Evolutionary conservation across 2,329 filamentous ascomycete genomes (phyloP), one percentile per base, ranked within the genome.

Genomic region (Colletotrichum sp.): DNA sequence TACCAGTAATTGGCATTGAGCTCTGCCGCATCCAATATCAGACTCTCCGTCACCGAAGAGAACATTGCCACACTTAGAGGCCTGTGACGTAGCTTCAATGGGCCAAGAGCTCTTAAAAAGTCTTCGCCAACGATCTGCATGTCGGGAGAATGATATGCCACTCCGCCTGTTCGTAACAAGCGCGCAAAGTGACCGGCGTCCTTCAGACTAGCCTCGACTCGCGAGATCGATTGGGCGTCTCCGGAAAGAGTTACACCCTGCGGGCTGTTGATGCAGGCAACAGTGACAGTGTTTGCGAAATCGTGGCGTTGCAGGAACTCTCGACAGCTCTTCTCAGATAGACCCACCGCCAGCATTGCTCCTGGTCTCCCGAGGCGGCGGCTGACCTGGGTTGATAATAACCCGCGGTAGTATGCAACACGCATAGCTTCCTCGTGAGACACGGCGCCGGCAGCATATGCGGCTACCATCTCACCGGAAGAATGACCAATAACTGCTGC

Each of bases 161-260:
- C 55, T 7, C 52, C 74, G 5, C 67, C 74, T 24, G 64, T 73
- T 6, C 59, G 39, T 21, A 76, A 43, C 26, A 30, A 24, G 5
- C 70, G 57, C 12, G 66, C 66, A 26, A 69, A 65, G 24, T 70
- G 10, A 0, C 61, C 36, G 6, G 61, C 71, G 55, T 26, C 43
- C 43, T 82, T 57, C 88, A 83, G 28, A 87, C 80, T 78, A 1
- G 77, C 74, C 1, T 78, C 60, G 9, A 87, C 84, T 4, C 91
- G 81, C 4, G 84, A 85, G 0, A 81, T 79, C 30, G 85, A 83
- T 0, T 80, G 78, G 32, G 85, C 83, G 55, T 89, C 86, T 10
- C 90, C 90, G 0, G 89, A 90, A 0, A 90, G 83, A 0, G 90
- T 91, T 8, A 89, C 80, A 21, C 86, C 90, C 1, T 82, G 81